These are phyloP conservation scores for Solanum piurae DNA, from an alignment of 257 asterid species.

Conservation along the genomic window DNA sequence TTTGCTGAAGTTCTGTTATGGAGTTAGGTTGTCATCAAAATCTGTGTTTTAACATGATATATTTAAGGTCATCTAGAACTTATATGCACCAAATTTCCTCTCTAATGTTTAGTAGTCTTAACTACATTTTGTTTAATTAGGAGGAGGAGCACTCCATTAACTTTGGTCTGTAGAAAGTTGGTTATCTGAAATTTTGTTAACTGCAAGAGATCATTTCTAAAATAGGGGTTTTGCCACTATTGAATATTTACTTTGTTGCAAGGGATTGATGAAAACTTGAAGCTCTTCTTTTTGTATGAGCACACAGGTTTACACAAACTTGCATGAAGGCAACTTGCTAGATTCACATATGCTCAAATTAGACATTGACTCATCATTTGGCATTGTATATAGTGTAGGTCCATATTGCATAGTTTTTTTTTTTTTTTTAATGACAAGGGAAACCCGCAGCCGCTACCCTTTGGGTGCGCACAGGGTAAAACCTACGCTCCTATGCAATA, in stretches of 20 bases:
- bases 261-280: not conserved
- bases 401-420: not conserved
- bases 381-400: not conserved
- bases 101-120: not conserved
- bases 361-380: not conserved
- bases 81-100: not conserved
- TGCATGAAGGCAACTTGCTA: not conserved
- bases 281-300: not conserved
- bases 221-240: not conserved
- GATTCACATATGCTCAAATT: not conserved
- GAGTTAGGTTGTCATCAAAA: not conserved
- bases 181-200: not conserved
- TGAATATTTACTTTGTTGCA: not conserved
- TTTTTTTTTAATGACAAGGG: no score
- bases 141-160: not conserved
- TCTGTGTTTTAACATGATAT: not conserved
- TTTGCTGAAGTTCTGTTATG: not conserved
- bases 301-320: not conserved
- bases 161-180: not conserved
- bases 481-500: no score
- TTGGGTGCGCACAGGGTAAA: no score
- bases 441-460: no score
- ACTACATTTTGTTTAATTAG: not conserved
- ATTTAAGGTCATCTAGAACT: not conserved
- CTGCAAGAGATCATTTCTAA: not conserved